Percentiles rank a stretch among this genome's conserved stretches.
Evolutionary conservation across 169 alveolate genomes (phyloP).

Genomic region (Eimeria necatrix): DNA sequence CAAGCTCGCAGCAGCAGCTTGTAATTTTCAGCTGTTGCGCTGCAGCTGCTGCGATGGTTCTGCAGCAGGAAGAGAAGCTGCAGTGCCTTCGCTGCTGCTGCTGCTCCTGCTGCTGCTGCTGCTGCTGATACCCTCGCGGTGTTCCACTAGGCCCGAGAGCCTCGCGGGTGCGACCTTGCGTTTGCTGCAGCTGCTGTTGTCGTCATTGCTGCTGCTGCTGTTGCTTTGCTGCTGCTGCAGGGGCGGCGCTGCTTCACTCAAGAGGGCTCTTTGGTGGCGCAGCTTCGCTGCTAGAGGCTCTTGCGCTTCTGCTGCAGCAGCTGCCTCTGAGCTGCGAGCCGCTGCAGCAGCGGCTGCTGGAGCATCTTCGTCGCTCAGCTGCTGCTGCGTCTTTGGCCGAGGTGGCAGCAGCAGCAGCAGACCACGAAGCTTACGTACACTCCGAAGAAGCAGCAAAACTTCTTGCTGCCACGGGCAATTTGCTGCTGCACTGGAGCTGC

Average conservation of each 20-base stretch:
- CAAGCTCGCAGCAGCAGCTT: too few species aligned
- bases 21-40: not conserved
- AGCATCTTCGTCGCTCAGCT: conserved; percentile 38
- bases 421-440: not conserved
- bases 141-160: not conserved
- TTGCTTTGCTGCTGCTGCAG: conserved; percentile 46
- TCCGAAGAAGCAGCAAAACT: not conserved
- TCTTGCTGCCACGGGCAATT: conserved; percentile 8
- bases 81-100: not conserved
- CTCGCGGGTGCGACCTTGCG: not conserved
- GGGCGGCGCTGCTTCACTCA: conserved; percentile 1
- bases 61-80: not conserved
- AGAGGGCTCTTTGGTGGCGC: not conserved
- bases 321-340: not conserved
- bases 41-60: not conserved
- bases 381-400: conserved; percentile 16
- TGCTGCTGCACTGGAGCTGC: not conserved
- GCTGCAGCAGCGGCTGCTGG: conserved; percentile 55
- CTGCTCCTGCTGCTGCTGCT: not conserved
- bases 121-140: not conserved
- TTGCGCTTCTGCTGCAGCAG: conserved; percentile 27
- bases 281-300: conserved; percentile 5
- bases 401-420: conserved; percentile 51
- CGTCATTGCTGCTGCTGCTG: not conserved
- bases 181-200: not conserved